Evolutionary conservation across 495 filamentous ascomycete genomes (phyloP).

Genomic region (Aspergillus biplanus): DNA sequence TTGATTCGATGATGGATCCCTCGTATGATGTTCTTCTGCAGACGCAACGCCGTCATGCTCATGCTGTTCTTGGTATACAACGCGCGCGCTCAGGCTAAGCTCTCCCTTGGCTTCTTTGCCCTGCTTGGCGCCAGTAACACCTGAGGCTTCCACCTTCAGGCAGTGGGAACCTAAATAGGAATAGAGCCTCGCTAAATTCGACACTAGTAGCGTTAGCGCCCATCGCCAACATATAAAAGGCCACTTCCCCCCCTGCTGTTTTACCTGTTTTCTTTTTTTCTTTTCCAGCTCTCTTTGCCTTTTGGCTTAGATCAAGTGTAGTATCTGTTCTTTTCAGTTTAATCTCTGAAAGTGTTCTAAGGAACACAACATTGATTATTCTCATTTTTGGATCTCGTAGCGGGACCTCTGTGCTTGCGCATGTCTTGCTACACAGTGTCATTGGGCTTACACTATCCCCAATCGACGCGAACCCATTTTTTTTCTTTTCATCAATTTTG

Average conservation of each 20-base stretch:
- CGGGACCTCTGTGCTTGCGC: slow-evolving; percentile 80
- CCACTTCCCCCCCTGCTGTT: slow-evolving; percentile 2
- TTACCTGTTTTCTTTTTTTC: slow-evolving; percentile 45
- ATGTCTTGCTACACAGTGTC: slow-evolving; percentile 76
- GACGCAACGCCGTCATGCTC: too few species aligned
- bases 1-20: neutral
- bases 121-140: neutral
- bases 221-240: slow-evolving; percentile 17
- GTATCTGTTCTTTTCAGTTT: slow-evolving; percentile 99
- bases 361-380: slow-evolving; percentile 80
- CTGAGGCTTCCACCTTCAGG: neutral
- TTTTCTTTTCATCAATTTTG: slow-evolving; percentile 31
- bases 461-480: slow-evolving; percentile 69
- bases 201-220: slow-evolving; percentile 17
- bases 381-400: slow-evolving; percentile 70
- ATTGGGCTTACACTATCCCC: slow-evolving; percentile 87
- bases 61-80: too few species aligned
- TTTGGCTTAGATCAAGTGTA: slow-evolving; percentile 92
- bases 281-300: slow-evolving; percentile 62
- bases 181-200: slow-evolving; percentile 16
- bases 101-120: neutral
- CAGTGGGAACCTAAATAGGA: neutral
- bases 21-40: too few species aligned
- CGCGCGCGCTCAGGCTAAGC: neutral
- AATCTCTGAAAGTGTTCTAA: slow-evolving; percentile 74